Evolutionary conservation across 2,329 filamentous ascomycete genomes (phyloP).

Genomic region (Colletotrichum brevisporum): DNA sequence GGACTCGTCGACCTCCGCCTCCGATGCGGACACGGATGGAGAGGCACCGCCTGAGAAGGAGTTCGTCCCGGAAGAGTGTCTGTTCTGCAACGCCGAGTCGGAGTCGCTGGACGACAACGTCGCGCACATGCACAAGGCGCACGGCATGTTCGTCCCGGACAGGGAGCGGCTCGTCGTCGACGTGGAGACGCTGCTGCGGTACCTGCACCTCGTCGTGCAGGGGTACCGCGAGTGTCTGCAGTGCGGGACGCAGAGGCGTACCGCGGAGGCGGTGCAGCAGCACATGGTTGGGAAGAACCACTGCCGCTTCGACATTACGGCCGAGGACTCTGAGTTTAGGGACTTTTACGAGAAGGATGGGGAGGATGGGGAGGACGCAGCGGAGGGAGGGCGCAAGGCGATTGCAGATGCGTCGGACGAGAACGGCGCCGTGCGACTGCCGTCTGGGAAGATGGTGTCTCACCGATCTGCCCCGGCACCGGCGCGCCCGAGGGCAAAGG

Average conservation of each 20-base stretch:
- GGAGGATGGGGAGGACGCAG: slow-evolving; percentile 13
- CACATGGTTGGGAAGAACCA: slow-evolving; percentile 66
- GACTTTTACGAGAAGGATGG: slow-evolving; percentile 56
- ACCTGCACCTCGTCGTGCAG: slow-evolving; percentile 63
- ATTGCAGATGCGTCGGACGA: slow-evolving; percentile 39
- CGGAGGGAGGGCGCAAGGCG: not conserved
- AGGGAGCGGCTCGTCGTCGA: slow-evolving; percentile 58
- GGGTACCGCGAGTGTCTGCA: slow-evolving; percentile 65
- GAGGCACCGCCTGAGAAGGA: not conserved
- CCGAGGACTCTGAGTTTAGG: slow-evolving; percentile 53
- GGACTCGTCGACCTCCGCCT: slow-evolving; percentile 19
- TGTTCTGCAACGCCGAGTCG: slow-evolving; percentile 57
- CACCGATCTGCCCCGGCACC: slow-evolving; percentile 42
- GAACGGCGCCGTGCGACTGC: slow-evolving; percentile 50
- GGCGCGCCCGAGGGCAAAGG: not conserved
- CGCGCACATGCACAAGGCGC: slow-evolving; percentile 63
- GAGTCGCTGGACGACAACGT: slow-evolving; percentile 54
- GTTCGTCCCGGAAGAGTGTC: slow-evolving; percentile 52
- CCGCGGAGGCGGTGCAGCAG: slow-evolving; percentile 61
- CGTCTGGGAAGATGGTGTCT: slow-evolving; percentile 53
- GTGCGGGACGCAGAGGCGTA: slow-evolving; percentile 60
- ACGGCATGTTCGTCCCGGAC: slow-evolving; percentile 61
- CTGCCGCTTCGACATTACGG: slow-evolving; percentile 57
- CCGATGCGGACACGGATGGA: slow-evolving; percentile 6
- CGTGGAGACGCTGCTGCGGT: slow-evolving; percentile 60